Percentiles rank a stretch among this genome's conserved stretches.
These are phyloP conservation scores for Hippophae gyantsensis DNA, from an alignment of 306 rosid genomes.

Conservation along the genomic window DNA sequence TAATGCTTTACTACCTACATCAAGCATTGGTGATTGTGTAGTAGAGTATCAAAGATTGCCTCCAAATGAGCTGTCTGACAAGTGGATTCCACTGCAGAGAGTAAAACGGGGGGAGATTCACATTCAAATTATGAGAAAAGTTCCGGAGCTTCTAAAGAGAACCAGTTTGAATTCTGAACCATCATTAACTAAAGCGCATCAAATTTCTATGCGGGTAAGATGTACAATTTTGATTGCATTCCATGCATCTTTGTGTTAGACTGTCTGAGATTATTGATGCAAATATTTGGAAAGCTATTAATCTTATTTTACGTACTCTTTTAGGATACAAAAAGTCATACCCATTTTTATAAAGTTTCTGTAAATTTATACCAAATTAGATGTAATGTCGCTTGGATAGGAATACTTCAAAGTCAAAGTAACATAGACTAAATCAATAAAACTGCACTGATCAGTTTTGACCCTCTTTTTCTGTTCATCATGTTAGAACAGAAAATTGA, in stretches of 20 bases:
- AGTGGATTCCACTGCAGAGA: constrained; percentile 97
- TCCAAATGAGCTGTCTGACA: constrained; percentile 66
- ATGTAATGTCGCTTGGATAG: not conserved
- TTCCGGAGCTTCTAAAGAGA: constrained; percentile 56
- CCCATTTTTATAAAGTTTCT: not conserved
- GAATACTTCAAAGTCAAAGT: no score
- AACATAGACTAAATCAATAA: no score
- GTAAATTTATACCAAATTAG: not conserved
- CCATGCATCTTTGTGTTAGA: constrained; percentile 9
- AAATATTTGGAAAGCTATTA: not conserved
- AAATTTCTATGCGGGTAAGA: constrained; percentile 64
- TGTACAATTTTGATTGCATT: not conserved
- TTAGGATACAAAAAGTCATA: no score
- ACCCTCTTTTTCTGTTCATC: no score
- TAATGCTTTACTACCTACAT: constrained; percentile 62
- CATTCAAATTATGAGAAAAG: constrained; percentile 72
- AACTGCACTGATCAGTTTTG: no score
- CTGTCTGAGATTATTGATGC: not conserved
- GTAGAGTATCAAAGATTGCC: constrained; percentile 85
- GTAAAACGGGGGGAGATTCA: constrained; percentile 88
- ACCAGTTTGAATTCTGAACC: constrained; percentile 54
- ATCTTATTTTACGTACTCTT: not conserved
- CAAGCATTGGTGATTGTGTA: constrained; percentile 74
- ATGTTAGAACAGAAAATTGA: no score
- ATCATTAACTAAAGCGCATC: constrained; percentile 57